These are phyloP conservation scores for Epichloe gansuensis DNA, from an alignment of 2,329 filamentous ascomycete species.

Conservation along the genomic window DNA sequence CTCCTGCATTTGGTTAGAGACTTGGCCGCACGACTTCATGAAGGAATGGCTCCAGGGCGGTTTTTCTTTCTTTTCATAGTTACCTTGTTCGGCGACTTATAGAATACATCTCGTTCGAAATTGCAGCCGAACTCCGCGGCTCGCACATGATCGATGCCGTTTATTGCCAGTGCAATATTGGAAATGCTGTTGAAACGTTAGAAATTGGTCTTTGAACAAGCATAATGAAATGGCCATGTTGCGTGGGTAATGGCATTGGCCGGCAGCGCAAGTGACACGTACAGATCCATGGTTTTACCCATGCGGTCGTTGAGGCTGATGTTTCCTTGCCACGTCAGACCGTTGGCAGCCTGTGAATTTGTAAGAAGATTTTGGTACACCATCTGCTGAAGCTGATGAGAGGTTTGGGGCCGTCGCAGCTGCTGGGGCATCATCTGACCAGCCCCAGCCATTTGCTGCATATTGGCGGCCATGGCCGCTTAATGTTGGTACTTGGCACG, in stretches of 20 bases:
- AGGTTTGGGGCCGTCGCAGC: constrained; percentile 19
- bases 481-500: neutral
- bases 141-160: constrained; percentile 26
- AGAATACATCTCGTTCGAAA: constrained; percentile 37
- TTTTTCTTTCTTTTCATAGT: neutral
- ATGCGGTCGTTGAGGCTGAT: constrained; percentile 28
- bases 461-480: constrained; percentile 48
- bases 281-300: constrained; percentile 32
- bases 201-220: neutral
- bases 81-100: constrained; percentile 36
- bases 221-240: neutral
- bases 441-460: constrained; percentile 42
- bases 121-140: constrained; percentile 30
- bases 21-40: neutral
- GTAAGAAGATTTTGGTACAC: constrained; percentile 29
- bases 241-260: neutral
- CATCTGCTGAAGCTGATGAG: constrained; percentile 23
- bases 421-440: constrained; percentile 35
- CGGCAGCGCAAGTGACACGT: constrained; percentile 12
- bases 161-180: constrained; percentile 36
- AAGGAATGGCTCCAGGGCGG: neutral
- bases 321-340: constrained; percentile 27
- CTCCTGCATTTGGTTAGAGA: constrained; percentile 23
- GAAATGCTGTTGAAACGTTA: constrained; percentile 29
- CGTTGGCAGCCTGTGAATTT: constrained; percentile 19